phyloP scores from a whole-genome alignment of 495 filamentous ascomycete species.

The Daldinia caldariorum region DNA sequence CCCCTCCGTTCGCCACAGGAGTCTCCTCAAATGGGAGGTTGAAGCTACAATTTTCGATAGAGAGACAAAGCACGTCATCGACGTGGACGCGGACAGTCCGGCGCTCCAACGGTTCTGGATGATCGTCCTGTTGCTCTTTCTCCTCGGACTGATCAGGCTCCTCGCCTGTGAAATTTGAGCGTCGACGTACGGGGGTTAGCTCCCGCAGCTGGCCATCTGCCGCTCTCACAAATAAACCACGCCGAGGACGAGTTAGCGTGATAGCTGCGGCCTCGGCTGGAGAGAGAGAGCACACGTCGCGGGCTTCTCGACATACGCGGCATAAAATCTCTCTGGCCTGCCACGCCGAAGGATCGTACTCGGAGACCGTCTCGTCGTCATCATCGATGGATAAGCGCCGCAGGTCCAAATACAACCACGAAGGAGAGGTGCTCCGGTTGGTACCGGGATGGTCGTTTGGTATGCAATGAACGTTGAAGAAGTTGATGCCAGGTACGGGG shows the following conservation, averaged over 20 bases:
- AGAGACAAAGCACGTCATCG: constrained; percentile 41
- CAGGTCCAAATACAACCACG: constrained; percentile 43
- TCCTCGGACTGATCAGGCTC: background rate
- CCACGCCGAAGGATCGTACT: constrained; percentile 46
- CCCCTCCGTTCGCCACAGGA: background rate
- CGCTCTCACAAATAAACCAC: constrained; percentile 42
- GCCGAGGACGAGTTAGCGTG: constrained; percentile 39
- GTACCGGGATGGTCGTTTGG: constrained; percentile 40
- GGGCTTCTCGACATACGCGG: constrained; percentile 40
- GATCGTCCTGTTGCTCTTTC: background rate
- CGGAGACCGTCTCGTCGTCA: constrained; percentile 29
- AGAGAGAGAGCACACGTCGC: constrained; percentile 22
- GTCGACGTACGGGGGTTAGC: constrained; percentile 5
- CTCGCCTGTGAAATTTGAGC: background rate
- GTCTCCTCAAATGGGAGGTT: constrained; percentile 43
- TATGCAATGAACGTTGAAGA: constrained; percentile 48
- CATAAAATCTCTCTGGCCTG: constrained; percentile 31
- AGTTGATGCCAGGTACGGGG: constrained; percentile 42
- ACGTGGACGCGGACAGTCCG: constrained; percentile 28
- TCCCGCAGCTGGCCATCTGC: constrained; percentile 32
- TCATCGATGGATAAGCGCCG: constrained; percentile 39
- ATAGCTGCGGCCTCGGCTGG: constrained; percentile 18
- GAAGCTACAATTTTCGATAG: constrained; percentile 48
- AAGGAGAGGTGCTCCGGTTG: constrained; percentile 43
- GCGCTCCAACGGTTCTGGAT: constrained; percentile 27